Conservation (phyloP, 345 rosid genomes). For the Eucalyptus rudis region DNA sequence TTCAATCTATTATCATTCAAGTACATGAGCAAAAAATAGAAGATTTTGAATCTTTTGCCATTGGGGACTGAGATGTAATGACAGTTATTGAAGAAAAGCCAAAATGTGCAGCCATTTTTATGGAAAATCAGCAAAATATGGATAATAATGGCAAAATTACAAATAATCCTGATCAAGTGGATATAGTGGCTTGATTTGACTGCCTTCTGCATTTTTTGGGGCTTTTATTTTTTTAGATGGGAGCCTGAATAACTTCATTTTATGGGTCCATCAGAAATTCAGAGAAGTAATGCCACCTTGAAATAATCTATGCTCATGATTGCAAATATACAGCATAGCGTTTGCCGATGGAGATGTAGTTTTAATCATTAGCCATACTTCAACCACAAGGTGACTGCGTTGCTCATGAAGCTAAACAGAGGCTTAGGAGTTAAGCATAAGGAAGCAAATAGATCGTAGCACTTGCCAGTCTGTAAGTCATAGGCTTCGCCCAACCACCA, state of each 20-base stretch:
- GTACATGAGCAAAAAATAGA: background rate
- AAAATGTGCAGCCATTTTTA: background rate
- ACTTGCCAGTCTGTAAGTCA: conserved; percentile 67
- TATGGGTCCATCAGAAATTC: background rate
- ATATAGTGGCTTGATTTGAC: background rate
- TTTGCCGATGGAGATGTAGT: background rate
- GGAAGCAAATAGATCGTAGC: background rate
- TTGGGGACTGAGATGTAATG: background rate
- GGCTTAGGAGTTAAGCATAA: background rate
- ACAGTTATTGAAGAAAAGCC: background rate
- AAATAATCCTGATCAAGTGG: background rate
- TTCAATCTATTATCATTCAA: background rate
- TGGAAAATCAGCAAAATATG: background rate
- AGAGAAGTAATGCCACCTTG: background rate
- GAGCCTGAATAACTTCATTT: background rate
- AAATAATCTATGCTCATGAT: background rate
- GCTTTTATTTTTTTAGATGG: background rate
- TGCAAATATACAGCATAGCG: background rate
- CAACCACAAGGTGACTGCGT: background rate
- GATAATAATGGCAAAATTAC: background rate
- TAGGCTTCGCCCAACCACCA: conserved; percentile 46
- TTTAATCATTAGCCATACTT: background rate
- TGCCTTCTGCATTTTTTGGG: background rate
- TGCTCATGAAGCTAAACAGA: background rate
- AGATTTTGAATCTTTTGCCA: background rate